These are phyloP conservation scores for Echites panduratus DNA, from an alignment of 257 asterid species.

Conservation along the genomic window DNA sequence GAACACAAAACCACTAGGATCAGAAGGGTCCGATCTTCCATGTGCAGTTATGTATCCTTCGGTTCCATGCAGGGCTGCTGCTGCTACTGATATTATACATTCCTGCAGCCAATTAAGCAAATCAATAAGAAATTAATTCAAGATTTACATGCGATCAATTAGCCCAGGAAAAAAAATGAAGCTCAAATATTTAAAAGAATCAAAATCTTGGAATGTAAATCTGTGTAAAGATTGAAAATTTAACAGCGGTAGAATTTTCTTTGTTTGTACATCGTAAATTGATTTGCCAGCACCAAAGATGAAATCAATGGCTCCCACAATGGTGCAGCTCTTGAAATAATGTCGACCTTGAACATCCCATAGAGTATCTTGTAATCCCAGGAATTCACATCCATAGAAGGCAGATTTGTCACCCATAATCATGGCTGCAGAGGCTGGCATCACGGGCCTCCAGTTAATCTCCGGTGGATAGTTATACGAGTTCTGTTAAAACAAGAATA, in stretches of 20 bases:
- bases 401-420: constrained; percentile 55
- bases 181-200: too few species aligned
- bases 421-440: constrained; percentile 45
- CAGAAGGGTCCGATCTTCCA: constrained; percentile 26
- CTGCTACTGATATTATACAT: constrained; percentile 44
- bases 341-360: constrained; percentile 75
- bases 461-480: constrained; percentile 47
- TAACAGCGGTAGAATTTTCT: background rate
- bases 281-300: constrained; percentile 80
- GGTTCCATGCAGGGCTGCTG: constrained; percentile 28
- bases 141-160: background rate
- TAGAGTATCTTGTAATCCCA: constrained; percentile 64
- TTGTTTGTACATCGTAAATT: constrained; percentile 50
- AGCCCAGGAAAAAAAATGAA: too few species aligned
- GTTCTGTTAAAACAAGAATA: constrained; percentile 30
- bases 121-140: background rate
- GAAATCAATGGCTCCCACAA: constrained; percentile 71
- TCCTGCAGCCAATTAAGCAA: constrained; percentile 18
- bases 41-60: constrained; percentile 73
- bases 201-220: background rate
- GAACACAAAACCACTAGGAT: constrained; percentile 45
- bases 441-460: constrained; percentile 18
- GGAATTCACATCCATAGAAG: constrained; percentile 41
- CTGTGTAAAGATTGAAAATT: too few species aligned
- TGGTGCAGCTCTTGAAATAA: constrained; percentile 45